A percentile compares a stretch with the other conserved stretches of the same genome.
phyloP scores from a whole-genome alignment of 2,329 filamentous ascomycete genomes.

The Cytospora leucostoma region DNA sequence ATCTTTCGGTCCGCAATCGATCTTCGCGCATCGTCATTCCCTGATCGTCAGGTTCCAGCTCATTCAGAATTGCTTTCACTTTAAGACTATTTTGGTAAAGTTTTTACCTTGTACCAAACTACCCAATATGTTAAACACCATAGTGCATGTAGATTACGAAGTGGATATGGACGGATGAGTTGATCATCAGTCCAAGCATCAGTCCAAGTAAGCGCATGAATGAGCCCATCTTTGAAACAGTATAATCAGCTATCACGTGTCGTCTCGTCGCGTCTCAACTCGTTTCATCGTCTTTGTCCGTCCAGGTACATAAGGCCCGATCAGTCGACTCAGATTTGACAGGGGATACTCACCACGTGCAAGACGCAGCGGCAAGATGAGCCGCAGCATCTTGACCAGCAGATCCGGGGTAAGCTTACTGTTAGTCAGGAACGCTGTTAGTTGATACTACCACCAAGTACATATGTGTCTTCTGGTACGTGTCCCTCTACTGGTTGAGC shows the following conservation, averaged over 20 bases:
- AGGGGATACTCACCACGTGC: too few relatives aligned
- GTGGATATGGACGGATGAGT: not conserved
- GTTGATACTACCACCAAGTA: not conserved
- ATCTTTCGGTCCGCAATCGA: not conserved
- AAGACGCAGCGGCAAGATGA: too few relatives aligned
- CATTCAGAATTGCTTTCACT: not conserved
- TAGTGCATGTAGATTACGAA: not conserved
- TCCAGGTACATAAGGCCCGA: too few relatives aligned
- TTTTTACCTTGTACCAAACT: not conserved
- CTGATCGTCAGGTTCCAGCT: constrained; percentile 15
- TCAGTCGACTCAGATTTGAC: too few relatives aligned
- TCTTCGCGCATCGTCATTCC: constrained; percentile 1
- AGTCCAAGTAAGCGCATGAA: not conserved
- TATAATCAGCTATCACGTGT: too few relatives aligned
- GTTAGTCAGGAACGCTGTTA: too few relatives aligned
- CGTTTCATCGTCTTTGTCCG: too few relatives aligned
- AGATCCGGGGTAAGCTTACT: too few relatives aligned
- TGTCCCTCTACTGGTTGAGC: constrained; percentile 12
- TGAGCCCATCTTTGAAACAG: not conserved
- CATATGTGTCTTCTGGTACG: not conserved
- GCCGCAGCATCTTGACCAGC: too few relatives aligned
- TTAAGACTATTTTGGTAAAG: too few relatives aligned
- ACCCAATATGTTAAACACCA: not conserved
- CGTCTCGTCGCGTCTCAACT: too few relatives aligned
- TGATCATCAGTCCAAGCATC: not conserved